Conservation (phyloP, 129 eudicot species). For the Ambrosia artemisiifolia region DNA sequence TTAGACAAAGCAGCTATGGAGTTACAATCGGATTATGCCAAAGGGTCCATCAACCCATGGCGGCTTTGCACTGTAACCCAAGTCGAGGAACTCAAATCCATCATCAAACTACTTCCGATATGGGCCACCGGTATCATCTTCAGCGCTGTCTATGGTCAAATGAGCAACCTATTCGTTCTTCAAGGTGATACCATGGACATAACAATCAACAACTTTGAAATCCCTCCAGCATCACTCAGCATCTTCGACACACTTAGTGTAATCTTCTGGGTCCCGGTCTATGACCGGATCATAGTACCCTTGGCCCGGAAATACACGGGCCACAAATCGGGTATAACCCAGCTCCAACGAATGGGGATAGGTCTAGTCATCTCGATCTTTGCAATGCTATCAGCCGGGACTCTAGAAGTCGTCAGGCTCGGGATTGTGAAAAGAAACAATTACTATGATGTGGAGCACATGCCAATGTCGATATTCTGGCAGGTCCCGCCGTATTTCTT, state of each 20-base stretch:
- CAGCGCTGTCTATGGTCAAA: constrained; percentile 64
- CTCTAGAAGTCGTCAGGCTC: constrained; percentile 55
- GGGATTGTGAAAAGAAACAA: constrained; percentile 39
- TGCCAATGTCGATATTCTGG: constrained; percentile 68
- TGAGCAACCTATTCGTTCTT: constrained; percentile 52
- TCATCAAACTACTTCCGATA: constrained; percentile 57
- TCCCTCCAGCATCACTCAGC: constrained; percentile 66
- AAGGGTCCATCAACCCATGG: constrained; percentile 48
- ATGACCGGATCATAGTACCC: constrained; percentile 49
- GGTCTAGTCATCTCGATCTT: constrained; percentile 64
- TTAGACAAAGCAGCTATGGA: constrained; percentile 72
- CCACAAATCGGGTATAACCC: constrained; percentile 52
- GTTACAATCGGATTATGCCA: constrained; percentile 38
- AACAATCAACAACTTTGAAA: constrained; percentile 35
- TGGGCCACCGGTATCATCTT: constrained; percentile 73
- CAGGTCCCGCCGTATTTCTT: constrained; percentile 71
- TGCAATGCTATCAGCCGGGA: constrained; percentile 61
- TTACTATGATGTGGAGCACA: constrained; percentile 23
- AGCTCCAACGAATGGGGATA: constrained; percentile 61
- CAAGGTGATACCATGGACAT: constrained; percentile 59
- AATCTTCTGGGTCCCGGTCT: constrained; percentile 65
- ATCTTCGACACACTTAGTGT: constrained; percentile 65
- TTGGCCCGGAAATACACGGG: constrained; percentile 53
- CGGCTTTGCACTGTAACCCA: constrained; percentile 74
- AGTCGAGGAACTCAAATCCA: constrained; percentile 67